Base-by-base conservation (phyloP, 768 basidiomycete species). In the Boletus bicolor region DNA sequence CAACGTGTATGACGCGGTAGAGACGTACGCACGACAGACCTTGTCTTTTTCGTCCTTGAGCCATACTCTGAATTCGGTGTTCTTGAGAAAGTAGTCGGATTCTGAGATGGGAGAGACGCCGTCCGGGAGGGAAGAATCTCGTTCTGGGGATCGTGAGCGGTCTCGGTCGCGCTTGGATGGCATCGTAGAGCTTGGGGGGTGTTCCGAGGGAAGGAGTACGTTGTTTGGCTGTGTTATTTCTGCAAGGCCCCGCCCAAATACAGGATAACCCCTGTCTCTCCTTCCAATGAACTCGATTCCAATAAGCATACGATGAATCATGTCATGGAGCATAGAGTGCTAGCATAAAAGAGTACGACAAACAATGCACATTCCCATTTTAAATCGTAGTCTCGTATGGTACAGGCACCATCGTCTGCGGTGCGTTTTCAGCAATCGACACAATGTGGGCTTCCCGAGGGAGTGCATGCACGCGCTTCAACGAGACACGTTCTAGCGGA, bases 361-460 rank as follows among this genome's bases (percentile, higher is more conserved):
- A 46, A 51, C 9, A 46, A 26, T 46, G 44, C 54, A 58, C 49
- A 37, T 6, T 24, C 24, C 35, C 35, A 17, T 36, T 74, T 86
- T 85, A 97, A 76, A 97, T 96, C 66, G 87, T 93, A 63, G 93
- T 97, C 86, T 96, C 96, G 83, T 98, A 98, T 63, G 83, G 85
- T 66, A 94, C 80, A 64, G 95, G 93, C 62, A 82, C 83, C 75
- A 99, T 92, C 56, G 97, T 98, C 78, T 96, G 88, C 49, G 97
- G 92, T 45, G 81, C 77, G 76, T 98, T 98, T 62, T 82, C 80
- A 58, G 72, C 70, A 58, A 79, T 75, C 53, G 87, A 86, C 73
- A 98, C 87, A 66, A 80, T 83, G 74, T 76, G 84, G 30, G 92
- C 80, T 64, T 84, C 85, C 60, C 95, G 85, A 58, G 97, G 97